Conservation (phyloP, 2,329 filamentous ascomycete genomes). For the Fusarium sp. region DNA sequence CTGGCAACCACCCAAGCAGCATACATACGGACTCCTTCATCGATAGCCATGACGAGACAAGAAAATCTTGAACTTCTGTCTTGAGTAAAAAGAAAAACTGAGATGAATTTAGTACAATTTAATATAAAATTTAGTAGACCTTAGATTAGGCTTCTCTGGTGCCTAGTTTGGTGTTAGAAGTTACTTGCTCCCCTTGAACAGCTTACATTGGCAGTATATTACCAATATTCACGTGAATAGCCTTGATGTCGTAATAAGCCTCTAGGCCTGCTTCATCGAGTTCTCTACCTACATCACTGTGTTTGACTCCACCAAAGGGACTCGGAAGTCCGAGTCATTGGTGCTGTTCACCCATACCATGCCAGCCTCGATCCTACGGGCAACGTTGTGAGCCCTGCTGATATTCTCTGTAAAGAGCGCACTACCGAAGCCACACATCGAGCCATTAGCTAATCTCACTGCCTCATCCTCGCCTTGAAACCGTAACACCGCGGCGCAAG, state of each 20-base stretch:
- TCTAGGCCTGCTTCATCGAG: not conserved
- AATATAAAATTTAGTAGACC: not conserved
- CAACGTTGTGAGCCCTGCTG: not conserved
- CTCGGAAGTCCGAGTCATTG: not conserved
- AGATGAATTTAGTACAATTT: not conserved
- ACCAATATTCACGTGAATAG: not conserved
- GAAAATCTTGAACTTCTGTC: not conserved
- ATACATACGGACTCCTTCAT: not conserved
- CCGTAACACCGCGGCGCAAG: not conserved
- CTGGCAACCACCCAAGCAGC: not conserved
- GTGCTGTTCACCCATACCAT: not conserved
- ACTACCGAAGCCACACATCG: not conserved
- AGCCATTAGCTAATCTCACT: not conserved
- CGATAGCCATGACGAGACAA: not conserved
- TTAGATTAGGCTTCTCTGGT: not conserved
- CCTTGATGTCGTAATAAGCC: not conserved
- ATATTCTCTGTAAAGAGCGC: not conserved
- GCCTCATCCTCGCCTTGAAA: not conserved
- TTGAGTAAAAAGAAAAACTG: too few relatives aligned
- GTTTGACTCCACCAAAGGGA: not conserved
- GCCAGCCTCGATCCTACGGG: not conserved
- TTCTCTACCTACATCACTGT: slow-evolving; percentile 2
- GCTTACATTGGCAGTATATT: not conserved
- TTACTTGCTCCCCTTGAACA: not conserved
- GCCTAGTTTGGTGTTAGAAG: not conserved